phyloP scores from a whole-genome alignment of 1,139 yeast genomes.

The Blastobotrys serpentis region DNA sequence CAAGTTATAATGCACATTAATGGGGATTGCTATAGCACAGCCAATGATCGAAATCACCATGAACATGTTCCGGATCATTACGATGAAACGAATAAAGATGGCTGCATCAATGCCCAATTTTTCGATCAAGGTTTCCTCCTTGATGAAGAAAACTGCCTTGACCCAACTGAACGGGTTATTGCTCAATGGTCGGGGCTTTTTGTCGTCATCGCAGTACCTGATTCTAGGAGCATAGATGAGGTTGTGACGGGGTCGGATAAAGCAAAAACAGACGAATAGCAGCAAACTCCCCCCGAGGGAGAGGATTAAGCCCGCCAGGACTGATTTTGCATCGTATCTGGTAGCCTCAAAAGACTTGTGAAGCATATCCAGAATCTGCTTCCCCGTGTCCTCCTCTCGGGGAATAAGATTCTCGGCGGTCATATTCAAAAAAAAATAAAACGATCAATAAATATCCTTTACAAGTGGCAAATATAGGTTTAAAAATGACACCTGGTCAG shows the following conservation, averaged over 20 bases:
- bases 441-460: too few relatives aligned
- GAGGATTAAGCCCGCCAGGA: conserved; percentile 38
- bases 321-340: conserved; percentile 33
- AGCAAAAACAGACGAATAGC: conserved; percentile 34
- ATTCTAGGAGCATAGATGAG: conserved; percentile 40
- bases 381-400: conserved; percentile 10
- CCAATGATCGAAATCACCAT: conserved; percentile 36
- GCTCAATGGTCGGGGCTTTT: conserved; percentile 28
- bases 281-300: conserved; percentile 39
- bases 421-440: too few relatives aligned
- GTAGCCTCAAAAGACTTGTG: conserved; percentile 17
- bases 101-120: conserved; percentile 43
- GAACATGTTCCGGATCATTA: conserved; percentile 39
- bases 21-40: conserved; percentile 40
- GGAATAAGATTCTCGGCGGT: not conserved
- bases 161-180: conserved; percentile 35
- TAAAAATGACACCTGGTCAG: too few relatives aligned
- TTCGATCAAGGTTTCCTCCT: conserved; percentile 34
- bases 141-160: conserved; percentile 25
- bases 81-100: conserved; percentile 36
- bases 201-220: conserved; percentile 25
- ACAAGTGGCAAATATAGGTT: not conserved
- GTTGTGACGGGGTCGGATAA: conserved; percentile 38
- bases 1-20: conserved; percentile 39
- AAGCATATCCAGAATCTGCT: conserved; percentile 16